phyloP scores from a whole-genome alignment of 225 moss, liverwort and hornwort genomes.

The Rhytidiadelphus loreus region DNA sequence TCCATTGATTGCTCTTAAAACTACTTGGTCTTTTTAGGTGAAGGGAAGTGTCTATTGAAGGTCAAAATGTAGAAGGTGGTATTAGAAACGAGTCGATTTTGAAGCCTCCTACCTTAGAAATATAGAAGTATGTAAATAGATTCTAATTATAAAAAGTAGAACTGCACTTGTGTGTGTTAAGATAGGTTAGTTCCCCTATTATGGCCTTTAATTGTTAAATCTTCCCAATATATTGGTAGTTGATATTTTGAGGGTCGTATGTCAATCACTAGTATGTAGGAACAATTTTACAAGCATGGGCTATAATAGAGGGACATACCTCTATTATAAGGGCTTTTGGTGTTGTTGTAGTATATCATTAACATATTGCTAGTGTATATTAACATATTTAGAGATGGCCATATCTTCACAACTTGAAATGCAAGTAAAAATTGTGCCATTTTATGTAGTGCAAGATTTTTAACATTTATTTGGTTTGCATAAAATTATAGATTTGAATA shows the following conservation, averaged over 20 bases:
- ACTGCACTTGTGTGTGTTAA: rapidly evolving
- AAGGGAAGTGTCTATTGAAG: rapidly evolving
- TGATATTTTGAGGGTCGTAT: background rate
- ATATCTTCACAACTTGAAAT: background rate
- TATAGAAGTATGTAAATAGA: rapidly evolving
- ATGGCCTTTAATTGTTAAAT: rapidly evolving
- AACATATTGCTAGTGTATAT: background rate
- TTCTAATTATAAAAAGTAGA: too few relatives aligned
- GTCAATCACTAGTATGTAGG: rapidly evolving
- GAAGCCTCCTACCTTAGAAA: rapidly evolving
- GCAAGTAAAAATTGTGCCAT: background rate
- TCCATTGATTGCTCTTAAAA: background rate
- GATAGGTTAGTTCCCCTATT: rapidly evolving
- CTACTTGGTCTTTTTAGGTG: rapidly evolving
- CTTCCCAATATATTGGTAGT: rapidly evolving
- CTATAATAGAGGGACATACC: rapidly evolving
- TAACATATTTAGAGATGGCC: background rate
- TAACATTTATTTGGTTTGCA: background rate
- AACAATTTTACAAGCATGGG: rapidly evolving
- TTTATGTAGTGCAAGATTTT: background rate
- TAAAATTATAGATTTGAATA: background rate
- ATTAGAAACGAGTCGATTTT: rapidly evolving
- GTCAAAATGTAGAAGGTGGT: rapidly evolving
- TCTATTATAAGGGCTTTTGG: background rate
- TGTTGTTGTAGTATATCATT: background rate